A percentile compares a stretch with the other conserved stretches of the same genome.
phyloP scores from a whole-genome alignment of 805 yeast species.

The Kluyveromyces dobzhanskii region DNA sequence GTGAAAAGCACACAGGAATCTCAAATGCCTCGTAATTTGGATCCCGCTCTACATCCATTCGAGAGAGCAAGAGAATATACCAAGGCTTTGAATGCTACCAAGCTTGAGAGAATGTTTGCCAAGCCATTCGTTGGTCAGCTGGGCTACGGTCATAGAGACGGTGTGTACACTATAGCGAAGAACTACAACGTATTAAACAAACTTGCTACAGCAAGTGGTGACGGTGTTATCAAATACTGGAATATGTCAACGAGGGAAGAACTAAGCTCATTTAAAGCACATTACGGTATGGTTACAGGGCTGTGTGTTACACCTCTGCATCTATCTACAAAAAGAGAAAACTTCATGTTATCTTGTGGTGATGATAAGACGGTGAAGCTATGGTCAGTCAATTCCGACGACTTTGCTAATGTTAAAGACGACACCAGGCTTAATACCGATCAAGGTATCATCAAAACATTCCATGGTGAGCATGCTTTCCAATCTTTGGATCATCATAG shows the following conservation, averaged over 20 bases:
- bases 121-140: slow-evolving; percentile 94
- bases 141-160: slow-evolving; percentile 93
- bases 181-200: slow-evolving; percentile 61
- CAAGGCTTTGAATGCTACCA: slow-evolving; percentile 89
- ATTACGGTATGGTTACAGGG: slow-evolving; percentile 84
- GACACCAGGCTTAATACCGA: slow-evolving; percentile 28
- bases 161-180: slow-evolving; percentile 81
- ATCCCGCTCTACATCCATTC: slow-evolving; percentile 93
- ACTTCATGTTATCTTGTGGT: slow-evolving; percentile 69
- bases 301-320: slow-evolving; percentile 57
- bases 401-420: slow-evolving; percentile 31
- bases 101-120: slow-evolving; percentile 93
- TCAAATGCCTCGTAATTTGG: slow-evolving; percentile 76
- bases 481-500: slow-evolving; percentile 82
- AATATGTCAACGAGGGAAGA: slow-evolving; percentile 75
- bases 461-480: slow-evolving; percentile 75
- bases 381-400: slow-evolving; percentile 66
- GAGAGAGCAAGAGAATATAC: slow-evolving; percentile 96
- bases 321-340: slow-evolving; percentile 27
- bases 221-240: slow-evolving; percentile 94
- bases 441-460: slow-evolving; percentile 67
- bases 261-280: slow-evolving; percentile 72
- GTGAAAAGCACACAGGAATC: slow-evolving; percentile 85
- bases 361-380: slow-evolving; percentile 82
- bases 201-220: slow-evolving; percentile 90